These are phyloP conservation scores for Boletus vermiculosoides DNA, from an alignment of 768 basidiomycete species.

Conservation along the genomic window DNA sequence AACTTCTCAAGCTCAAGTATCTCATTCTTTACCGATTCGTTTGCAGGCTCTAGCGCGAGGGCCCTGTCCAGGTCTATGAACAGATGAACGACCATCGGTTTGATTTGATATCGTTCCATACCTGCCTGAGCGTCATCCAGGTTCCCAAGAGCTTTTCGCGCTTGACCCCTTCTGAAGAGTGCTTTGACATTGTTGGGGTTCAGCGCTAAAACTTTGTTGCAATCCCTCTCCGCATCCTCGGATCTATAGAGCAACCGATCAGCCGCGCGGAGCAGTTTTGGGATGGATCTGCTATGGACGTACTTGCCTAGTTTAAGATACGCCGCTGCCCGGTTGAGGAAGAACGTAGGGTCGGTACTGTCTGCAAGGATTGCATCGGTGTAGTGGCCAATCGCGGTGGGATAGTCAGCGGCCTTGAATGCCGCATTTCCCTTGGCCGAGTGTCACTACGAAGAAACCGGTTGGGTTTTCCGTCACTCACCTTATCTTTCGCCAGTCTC, in stretches of 20 bases:
- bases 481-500: conserved; percentile 35
- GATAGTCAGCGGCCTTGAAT: conserved; percentile 80
- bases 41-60: conserved; percentile 60
- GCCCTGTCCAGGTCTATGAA: conserved; percentile 59
- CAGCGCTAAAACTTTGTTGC: conserved; percentile 58
- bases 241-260: conserved; percentile 42
- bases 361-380: conserved; percentile 76
- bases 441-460: neutral
- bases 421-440: conserved; percentile 73
- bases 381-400: conserved; percentile 82
- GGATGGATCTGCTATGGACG: conserved; percentile 36
- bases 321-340: conserved; percentile 86
- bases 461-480: neutral
- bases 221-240: conserved; percentile 82
- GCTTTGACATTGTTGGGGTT: conserved; percentile 71
- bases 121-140: conserved; percentile 62
- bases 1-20: conserved; percentile 47
- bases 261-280: neutral
- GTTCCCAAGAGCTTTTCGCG: conserved; percentile 54
- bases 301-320: conserved; percentile 96
- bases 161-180: conserved; percentile 75
- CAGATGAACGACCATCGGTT: neutral
- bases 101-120: conserved; percentile 2
- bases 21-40: conserved; percentile 63
- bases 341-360: conserved; percentile 67